phyloP scores from a whole-genome alignment of 78 protist genomes.

The Diacronema lutheri region DNA sequence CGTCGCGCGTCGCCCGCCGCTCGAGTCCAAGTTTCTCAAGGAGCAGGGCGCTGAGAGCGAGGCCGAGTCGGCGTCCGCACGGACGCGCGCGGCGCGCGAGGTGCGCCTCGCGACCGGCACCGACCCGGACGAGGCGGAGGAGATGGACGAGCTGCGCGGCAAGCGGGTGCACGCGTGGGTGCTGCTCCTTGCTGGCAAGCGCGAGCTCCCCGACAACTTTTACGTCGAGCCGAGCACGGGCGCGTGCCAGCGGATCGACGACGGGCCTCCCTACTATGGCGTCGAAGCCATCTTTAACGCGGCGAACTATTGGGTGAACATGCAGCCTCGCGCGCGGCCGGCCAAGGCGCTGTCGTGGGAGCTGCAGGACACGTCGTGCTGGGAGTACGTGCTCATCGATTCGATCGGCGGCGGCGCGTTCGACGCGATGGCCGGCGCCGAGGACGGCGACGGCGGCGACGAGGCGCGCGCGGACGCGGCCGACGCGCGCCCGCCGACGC shows the following conservation, averaged over 20 bases:
- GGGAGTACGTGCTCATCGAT: slow-evolving; percentile 36
- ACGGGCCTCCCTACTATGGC: slow-evolving; percentile 21
- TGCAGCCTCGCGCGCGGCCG: slow-evolving; percentile 25
- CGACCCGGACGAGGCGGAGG: neutral
- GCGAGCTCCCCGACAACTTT: slow-evolving; percentile 5
- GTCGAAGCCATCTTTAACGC: slow-evolving; percentile 60
- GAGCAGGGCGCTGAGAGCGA: neutral
- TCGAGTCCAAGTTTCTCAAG: neutral
- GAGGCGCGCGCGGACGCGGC: neutral
- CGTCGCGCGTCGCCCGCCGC: neutral
- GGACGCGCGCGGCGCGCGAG: too few relatives aligned
- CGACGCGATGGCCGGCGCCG: neutral
- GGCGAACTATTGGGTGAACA: slow-evolving; percentile 55
- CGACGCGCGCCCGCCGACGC: neutral
- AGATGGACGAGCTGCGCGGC: slow-evolving; percentile 44
- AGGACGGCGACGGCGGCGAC: neutral
- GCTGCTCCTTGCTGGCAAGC: slow-evolving; percentile 35
- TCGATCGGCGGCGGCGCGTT: neutral
- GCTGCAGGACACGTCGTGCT: neutral
- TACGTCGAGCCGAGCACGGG: slow-evolving; percentile 67
- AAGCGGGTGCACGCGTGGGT: slow-evolving; percentile 67
- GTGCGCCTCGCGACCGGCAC: neutral
- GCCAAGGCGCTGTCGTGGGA: neutral
- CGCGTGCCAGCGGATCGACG: too few relatives aligned
- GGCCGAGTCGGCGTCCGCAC: neutral